phyloP scores from a whole-genome alignment of 805 yeast genomes.

The Suhomyces sp. region DNA sequence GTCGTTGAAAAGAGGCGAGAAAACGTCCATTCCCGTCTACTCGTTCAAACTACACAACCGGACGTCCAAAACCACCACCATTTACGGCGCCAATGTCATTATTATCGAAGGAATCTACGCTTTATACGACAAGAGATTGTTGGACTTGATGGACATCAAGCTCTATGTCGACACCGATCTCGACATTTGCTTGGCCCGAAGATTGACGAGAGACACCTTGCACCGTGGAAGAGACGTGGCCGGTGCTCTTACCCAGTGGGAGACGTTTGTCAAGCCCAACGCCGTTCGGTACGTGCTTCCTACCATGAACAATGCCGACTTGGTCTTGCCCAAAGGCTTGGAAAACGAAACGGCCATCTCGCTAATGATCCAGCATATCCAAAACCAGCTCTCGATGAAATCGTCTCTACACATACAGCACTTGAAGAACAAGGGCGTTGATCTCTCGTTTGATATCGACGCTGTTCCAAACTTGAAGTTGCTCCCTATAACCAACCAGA shows the following conservation, averaged over 20 bases:
- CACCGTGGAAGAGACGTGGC: constrained; percentile 80
- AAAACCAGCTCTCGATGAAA: constrained; percentile 63
- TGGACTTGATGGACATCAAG: constrained; percentile 78
- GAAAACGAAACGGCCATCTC: constrained; percentile 80
- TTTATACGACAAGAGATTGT: constrained; percentile 62
- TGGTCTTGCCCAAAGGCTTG: constrained; percentile 86
- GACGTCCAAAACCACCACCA: constrained; percentile 63
- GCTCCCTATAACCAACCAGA: constrained; percentile 59
- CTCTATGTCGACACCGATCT: constrained; percentile 91
- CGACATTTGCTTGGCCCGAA: constrained; percentile 86
- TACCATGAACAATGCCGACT: constrained; percentile 75
- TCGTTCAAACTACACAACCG: constrained; percentile 70
- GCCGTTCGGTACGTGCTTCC: constrained; percentile 74
- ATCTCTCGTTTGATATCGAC: constrained; percentile 28
- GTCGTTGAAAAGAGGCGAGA: constrained; percentile 65
- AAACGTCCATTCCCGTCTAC: constrained; percentile 41
- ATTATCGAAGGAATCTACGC: constrained; percentile 91
- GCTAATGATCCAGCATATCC: constrained; percentile 75
- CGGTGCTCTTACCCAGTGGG: constrained; percentile 89
- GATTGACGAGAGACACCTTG: constrained; percentile 82
- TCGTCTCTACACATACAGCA: constrained; percentile 65
- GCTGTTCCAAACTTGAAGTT: constrained; percentile 30
- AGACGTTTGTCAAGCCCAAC: constrained; percentile 86
- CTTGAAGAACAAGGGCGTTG: constrained; percentile 54
- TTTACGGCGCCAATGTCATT: constrained; percentile 92